Percentiles rank a stretch among this genome's conserved stretches.
Conservation (phyloP, 139 green algal species). For the Pseudopediastrum boryanum region DNA sequence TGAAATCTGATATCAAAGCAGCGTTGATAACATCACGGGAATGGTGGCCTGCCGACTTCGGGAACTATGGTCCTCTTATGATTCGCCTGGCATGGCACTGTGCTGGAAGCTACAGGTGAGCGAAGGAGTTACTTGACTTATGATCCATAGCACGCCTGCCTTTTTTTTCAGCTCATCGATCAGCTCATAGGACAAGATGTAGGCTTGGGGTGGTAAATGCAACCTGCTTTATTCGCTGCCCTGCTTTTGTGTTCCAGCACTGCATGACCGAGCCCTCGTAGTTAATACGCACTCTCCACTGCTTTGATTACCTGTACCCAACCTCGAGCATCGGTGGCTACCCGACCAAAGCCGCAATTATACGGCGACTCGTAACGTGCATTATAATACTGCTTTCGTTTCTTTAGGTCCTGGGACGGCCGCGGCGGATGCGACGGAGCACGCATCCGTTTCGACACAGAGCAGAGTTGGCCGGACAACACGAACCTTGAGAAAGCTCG, state of each 20-base stretch:
- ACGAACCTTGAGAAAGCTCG: constrained; percentile 41
- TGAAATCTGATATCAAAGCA: constrained; percentile 34
- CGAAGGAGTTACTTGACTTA: too few relatives aligned
- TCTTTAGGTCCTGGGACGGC: constrained; percentile 47
- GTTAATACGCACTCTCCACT: not conserved
- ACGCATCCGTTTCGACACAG: constrained; percentile 37
- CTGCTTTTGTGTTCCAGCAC: not conserved
- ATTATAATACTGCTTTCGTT: constrained; percentile 45
- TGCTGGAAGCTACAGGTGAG: constrained; percentile 30
- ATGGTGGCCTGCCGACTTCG: constrained; percentile 53
- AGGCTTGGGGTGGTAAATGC: too few relatives aligned
- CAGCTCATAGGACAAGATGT: too few relatives aligned
- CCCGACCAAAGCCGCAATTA: too few relatives aligned
- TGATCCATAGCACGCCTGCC: too few relatives aligned
- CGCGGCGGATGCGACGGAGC: constrained; percentile 49
- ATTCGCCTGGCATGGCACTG: constrained; percentile 53
- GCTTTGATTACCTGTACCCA: not conserved
- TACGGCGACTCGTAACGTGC: constrained; percentile 34
- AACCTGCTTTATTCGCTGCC: not conserved
- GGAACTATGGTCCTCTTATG: constrained; percentile 47
- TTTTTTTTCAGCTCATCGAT: too few relatives aligned
- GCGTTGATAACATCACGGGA: constrained; percentile 22
- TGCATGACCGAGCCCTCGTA: not conserved
- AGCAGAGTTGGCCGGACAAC: constrained; percentile 41
- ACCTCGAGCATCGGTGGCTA: too few relatives aligned